Conservation (phyloP, 768 basidiomycete genomes). For the Suillus hirtellus region DNA sequence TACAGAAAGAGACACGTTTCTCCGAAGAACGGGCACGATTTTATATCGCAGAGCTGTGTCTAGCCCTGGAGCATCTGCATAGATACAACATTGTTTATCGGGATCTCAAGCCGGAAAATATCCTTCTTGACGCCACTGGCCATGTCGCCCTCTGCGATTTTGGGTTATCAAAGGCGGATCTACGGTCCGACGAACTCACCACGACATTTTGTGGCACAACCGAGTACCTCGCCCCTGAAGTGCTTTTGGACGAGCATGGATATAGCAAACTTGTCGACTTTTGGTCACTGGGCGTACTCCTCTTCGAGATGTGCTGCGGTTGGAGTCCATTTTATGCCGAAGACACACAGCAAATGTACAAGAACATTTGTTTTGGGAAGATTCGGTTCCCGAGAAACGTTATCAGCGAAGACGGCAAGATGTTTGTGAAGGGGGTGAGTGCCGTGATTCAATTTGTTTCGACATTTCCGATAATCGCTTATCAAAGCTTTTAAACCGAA, state of each 20-base stretch:
- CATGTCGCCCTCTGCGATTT: constrained; percentile 99
- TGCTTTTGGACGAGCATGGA: constrained; percentile 96
- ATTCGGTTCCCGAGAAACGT: constrained; percentile 97
- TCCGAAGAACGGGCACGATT: constrained; percentile 91
- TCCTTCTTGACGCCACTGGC: constrained; percentile 95
- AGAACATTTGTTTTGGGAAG: constrained; percentile 98
- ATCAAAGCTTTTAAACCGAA: constrained; percentile 89
- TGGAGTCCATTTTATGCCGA: constrained; percentile 99
- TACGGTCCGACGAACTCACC: constrained; percentile 92
- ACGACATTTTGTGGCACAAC: constrained; percentile 99
- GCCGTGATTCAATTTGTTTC: constrained; percentile 14
- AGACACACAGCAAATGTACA: constrained; percentile 99
- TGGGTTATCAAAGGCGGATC: constrained; percentile 94
- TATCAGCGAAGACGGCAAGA: constrained; percentile 96
- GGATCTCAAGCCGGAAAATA: constrained; percentile 98
- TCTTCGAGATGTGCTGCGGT: constrained; percentile 99
- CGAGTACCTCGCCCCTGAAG: constrained; percentile 97
- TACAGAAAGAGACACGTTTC: constrained; percentile 95
- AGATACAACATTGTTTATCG: constrained; percentile 96
- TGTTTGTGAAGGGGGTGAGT: constrained; percentile 97
- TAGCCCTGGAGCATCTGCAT: constrained; percentile 96
- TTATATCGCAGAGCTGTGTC: constrained; percentile 93
- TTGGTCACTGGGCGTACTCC: constrained; percentile 92
- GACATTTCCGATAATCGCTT: constrained; percentile 10
- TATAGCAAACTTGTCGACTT: constrained; percentile 99